Base-by-base conservation (phyloP, 2,329 filamentous ascomycete genomes). In the Neonectria hederae region DNA sequence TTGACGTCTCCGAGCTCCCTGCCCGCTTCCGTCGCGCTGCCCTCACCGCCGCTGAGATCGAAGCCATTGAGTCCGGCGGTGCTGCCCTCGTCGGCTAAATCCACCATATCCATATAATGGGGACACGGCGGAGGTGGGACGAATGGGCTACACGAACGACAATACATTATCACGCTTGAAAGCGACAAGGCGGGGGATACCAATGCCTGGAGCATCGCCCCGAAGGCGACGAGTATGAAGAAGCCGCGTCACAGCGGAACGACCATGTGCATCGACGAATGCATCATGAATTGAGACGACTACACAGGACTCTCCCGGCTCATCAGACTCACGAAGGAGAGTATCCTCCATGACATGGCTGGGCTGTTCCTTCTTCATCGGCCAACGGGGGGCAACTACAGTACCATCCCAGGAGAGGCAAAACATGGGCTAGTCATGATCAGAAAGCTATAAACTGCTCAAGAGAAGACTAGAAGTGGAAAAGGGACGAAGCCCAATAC, bases 21-120 rank as follows among this genome's bases (percentile, higher is more conserved):
- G 78, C 84, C 67, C 89, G 95, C 74, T 99, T 97, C 87, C 89
- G 90, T 75, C 87, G 93, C 69, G 83, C 87, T 53, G 86, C 89
- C 13, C 92, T 94, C 81, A 90, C 87, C 40, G 81, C 90, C 72
- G 89, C 90, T 46, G 96, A 99, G 87, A 99, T 99, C 65, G 96
- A 98, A 80, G 94, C 94, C 22, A 87, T 99, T 75, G 94, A 97
- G 87, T 96, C 93, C 60, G 96, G 94, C 59, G 96, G 96, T 62
- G 96, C 95, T 35, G 81, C 85, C 38, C 77, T 84, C 61, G 79
- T 85, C 68, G 81, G 82, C 67, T 87, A 78, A 75, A 69, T 62
- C 26, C 64, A 28, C 40, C 59, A 67, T 58, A 62, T 45, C 58
- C 51, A 54, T 51, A 32, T 32, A 54, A 63, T 59, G 63, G 69